phyloP scores from a whole-genome alignment of 2,329 filamentous ascomycete genomes.

The Cordyceps cateniannulata region DNA sequence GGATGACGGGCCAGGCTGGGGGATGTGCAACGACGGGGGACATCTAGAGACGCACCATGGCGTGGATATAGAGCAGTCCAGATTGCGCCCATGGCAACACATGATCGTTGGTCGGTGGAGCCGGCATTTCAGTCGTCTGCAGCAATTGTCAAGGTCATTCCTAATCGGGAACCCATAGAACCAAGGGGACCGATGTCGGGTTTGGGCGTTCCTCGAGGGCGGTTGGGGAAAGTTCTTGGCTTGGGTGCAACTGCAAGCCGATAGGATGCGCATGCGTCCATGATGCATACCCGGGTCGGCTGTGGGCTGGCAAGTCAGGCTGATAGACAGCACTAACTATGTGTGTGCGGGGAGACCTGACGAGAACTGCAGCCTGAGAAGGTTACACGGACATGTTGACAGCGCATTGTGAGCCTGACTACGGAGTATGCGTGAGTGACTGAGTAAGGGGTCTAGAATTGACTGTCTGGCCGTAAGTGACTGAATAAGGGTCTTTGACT shows the following conservation, averaged over 20 bases:
- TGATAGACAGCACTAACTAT: neutral
- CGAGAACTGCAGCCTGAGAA: neutral
- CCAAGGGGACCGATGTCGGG: slow-evolving; percentile 13
- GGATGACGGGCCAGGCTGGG: neutral
- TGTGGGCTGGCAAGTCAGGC: neutral
- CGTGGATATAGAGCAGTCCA: slow-evolving; percentile 9
- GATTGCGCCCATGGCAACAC: slow-evolving; percentile 5
- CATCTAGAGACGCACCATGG: neutral
- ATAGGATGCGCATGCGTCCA: neutral
- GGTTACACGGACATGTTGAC: neutral
- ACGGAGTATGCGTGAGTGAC: neutral
- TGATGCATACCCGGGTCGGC: neutral
- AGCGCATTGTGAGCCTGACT: neutral
- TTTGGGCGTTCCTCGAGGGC: slow-evolving; percentile 4
- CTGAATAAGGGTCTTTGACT: too few relatives aligned
- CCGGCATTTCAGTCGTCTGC: slow-evolving; percentile 8
- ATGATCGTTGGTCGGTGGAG: slow-evolving; percentile 11
- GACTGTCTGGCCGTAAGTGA: too few relatives aligned
- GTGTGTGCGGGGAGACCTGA: neutral
- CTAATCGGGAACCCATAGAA: slow-evolving; percentile 12
- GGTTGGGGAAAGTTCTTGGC: neutral
- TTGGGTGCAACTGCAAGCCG: neutral
- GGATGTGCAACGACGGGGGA: too few relatives aligned
- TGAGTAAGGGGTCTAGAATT: too few relatives aligned
- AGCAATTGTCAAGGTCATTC: slow-evolving; percentile 13